These are phyloP conservation scores for Nevesoporus exiguus DNA, from an alignment of 768 basidiomycete genomes.

Conservation along the genomic window DNA sequence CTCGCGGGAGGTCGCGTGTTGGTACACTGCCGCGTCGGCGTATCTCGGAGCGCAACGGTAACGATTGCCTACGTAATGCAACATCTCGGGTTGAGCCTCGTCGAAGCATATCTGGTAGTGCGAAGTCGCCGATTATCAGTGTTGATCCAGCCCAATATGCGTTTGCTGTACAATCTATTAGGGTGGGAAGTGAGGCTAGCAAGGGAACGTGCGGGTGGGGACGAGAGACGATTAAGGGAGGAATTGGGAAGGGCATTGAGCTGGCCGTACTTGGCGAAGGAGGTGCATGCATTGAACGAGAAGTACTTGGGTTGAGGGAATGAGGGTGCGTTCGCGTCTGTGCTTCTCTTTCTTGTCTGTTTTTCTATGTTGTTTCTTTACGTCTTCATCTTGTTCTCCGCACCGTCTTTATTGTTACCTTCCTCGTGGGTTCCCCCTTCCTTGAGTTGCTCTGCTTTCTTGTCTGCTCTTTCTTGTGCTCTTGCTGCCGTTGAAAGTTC, in stretches of 20 bases:
- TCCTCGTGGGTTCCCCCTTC: too few relatives aligned
- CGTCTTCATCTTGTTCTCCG: not conserved
- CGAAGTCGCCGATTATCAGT: constrained; percentile 87
- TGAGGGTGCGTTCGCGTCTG: not conserved
- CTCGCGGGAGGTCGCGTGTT: constrained; percentile 83
- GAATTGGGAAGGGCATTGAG: constrained; percentile 68
- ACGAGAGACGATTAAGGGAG: constrained; percentile 46
- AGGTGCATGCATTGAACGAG: constrained; percentile 83
- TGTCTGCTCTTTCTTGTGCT: not conserved
- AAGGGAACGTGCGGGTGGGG: constrained; percentile 58
- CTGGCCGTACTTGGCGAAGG: constrained; percentile 83
- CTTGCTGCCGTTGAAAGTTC: not conserved
- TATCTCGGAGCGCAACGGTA: constrained; percentile 90
- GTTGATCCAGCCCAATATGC: constrained; percentile 93
- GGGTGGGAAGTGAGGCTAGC: constrained; percentile 95
- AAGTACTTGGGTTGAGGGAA: constrained; percentile 57
- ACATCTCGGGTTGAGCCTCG: constrained; percentile 76
- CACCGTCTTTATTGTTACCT: not conserved
- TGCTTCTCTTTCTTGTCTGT: not conserved
- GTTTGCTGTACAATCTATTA: constrained; percentile 90
- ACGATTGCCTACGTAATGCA: constrained; percentile 99
- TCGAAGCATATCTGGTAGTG: constrained; percentile 92
- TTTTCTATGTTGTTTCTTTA: not conserved
- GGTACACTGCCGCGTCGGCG: constrained; percentile 99
- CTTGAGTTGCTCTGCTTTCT: not conserved